These are phyloP conservation scores for Cicer pinnatifidum DNA, from an alignment of 306 rosid species.

Conservation along the genomic window DNA sequence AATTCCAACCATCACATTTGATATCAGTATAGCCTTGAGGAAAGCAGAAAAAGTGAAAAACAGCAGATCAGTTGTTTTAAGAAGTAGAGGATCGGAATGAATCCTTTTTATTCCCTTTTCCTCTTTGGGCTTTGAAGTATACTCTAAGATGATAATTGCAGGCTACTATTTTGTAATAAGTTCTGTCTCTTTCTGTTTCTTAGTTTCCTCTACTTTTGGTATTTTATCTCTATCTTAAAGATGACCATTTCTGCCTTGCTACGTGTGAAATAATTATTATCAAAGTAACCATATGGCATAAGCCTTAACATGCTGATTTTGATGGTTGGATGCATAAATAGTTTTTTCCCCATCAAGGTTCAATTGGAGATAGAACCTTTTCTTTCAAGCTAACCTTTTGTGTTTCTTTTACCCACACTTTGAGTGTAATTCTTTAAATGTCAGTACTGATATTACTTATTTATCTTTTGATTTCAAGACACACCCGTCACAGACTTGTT, in stretches of 20 bases:
- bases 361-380: slow-evolving; percentile 31
- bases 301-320: slow-evolving; percentile 10
- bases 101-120: slow-evolving; percentile 19
- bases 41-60: slow-evolving; percentile 9
- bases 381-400: neutral
- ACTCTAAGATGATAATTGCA: slow-evolving; percentile 10
- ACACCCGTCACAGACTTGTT: slow-evolving; percentile 98
- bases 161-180: slow-evolving; percentile 10
- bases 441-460: slow-evolving; percentile 37
- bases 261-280: slow-evolving; percentile 1
- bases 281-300: slow-evolving; percentile 31
- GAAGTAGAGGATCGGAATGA: slow-evolving; percentile 14
- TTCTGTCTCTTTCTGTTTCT: slow-evolving; percentile 24
- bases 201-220: slow-evolving; percentile 5
- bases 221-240: slow-evolving; percentile 28
- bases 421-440: slow-evolving; percentile 35
- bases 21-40: slow-evolving; percentile 12
- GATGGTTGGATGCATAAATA: slow-evolving; percentile 1
- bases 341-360: slow-evolving; percentile 16
- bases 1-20: neutral
- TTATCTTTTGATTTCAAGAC: slow-evolving; percentile 65
- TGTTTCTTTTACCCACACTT: slow-evolving; percentile 6
- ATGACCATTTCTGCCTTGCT: slow-evolving; percentile 35
- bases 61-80: slow-evolving; percentile 24
- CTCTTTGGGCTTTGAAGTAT: slow-evolving; percentile 21